Evolutionary conservation across 2,329 filamentous ascomycete species (phyloP).

Genomic region (Biscogniauxia mediterranea): DNA sequence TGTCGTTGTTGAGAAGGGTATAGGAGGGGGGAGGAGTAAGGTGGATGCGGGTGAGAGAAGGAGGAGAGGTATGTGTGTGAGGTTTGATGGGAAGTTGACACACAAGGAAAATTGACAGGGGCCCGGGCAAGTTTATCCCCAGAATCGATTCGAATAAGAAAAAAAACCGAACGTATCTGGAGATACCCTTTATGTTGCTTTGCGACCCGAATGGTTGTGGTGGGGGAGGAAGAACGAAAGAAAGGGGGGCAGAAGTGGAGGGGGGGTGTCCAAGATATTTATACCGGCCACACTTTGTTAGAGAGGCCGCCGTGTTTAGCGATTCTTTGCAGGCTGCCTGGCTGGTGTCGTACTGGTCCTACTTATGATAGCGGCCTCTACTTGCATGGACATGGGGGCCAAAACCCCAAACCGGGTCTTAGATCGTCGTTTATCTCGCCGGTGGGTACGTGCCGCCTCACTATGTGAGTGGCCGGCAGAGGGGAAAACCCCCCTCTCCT

Average conservation of each 20-base stretch:
- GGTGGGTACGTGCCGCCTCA: constrained; percentile 5
- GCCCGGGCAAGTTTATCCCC: constrained; percentile 46
- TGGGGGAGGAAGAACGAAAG: constrained; percentile 52
- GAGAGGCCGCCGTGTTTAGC: not conserved
- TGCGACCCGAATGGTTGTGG: constrained; percentile 57
- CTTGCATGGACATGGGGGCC: constrained; percentile 14
- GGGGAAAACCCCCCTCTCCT: too few species aligned
- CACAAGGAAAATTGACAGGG: constrained; percentile 47
- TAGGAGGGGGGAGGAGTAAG: constrained; percentile 18
- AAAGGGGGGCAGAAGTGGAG: constrained; percentile 37
- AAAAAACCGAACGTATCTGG: constrained; percentile 46
- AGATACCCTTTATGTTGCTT: constrained; percentile 53
- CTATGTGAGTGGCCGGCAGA: not conserved
- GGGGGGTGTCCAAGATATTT: constrained; percentile 40
- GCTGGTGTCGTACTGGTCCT: constrained; percentile 11
- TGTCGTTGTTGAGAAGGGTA: too few species aligned
- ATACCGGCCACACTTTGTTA: constrained; percentile 21
- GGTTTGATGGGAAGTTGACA: constrained; percentile 40
- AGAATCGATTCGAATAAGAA: constrained; percentile 31
- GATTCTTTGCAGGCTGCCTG: constrained; percentile 15
- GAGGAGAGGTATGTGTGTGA: constrained; percentile 35
- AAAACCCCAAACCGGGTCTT: constrained; percentile 15
- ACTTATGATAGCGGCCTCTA: constrained; percentile 15
- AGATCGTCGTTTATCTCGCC: constrained; percentile 20
- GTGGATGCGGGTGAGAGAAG: constrained; percentile 34